Conservation (phyloP, 23 red algal genomes). For the Chondrus crispus region DNA sequence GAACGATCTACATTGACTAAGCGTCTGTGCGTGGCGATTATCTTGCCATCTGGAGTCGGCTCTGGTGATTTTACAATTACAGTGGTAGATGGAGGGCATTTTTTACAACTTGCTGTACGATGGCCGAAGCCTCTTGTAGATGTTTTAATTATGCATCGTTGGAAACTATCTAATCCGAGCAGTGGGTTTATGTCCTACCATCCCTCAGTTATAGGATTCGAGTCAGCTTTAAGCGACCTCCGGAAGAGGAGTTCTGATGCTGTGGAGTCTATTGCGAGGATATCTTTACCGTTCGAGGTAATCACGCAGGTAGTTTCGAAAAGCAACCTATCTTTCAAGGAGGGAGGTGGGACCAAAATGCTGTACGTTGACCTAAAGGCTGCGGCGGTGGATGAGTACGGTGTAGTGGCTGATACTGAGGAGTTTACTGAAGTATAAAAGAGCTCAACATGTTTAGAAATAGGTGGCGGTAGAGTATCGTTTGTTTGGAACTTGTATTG, state of each 20-base stretch:
- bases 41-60: neutral
- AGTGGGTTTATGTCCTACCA: neutral
- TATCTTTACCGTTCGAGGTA: neutral
- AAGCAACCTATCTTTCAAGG: neutral
- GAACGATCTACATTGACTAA: neutral
- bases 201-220: neutral
- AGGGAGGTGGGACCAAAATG: neutral
- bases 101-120: neutral
- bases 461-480: too few species aligned
- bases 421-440: too few species aligned
- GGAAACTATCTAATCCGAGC: neutral
- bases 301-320: neutral
- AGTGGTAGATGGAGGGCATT: neutral
- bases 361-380: neutral
- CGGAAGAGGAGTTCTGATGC: neutral
- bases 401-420: too few species aligned
- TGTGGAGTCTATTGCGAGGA: neutral
- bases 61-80: neutral
- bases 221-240: neutral
- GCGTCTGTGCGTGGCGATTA: neutral
- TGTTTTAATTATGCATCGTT: neutral
- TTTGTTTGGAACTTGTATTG: too few species aligned
- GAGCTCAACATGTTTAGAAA: too few species aligned
- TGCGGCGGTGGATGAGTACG: neutral
- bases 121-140: neutral